Conservation (phyloP, 1,284 basidiomycete genomes). For the Phlebopus sp. region DNA sequence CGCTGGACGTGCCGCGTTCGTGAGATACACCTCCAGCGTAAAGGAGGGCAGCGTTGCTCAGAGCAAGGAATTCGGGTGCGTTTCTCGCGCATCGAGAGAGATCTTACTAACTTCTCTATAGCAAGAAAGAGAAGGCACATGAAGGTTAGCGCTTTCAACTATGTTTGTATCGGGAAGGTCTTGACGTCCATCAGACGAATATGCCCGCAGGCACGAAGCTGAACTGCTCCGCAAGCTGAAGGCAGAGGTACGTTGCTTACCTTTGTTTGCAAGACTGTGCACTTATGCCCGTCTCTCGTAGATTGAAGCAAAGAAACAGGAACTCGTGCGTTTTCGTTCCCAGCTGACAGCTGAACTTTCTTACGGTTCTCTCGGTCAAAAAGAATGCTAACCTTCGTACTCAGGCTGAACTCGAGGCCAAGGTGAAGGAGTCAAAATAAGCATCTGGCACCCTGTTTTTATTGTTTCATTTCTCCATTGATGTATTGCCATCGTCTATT, state of each 20-base stretch:
- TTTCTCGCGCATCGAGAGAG: constrained; percentile 1
- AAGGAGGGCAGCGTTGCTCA: constrained; percentile 56
- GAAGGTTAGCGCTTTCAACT: constrained; percentile 45
- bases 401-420: constrained; percentile 29
- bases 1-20: constrained; percentile 20
- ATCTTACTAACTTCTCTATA: constrained; percentile 29
- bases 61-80: constrained; percentile 54
- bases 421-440: constrained; percentile 26
- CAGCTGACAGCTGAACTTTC: constrained; percentile 9
- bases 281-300: constrained; percentile 26
- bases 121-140: constrained; percentile 72
- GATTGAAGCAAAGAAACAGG: constrained; percentile 57
- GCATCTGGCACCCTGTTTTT: neutral
- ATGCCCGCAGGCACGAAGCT: constrained; percentile 52
- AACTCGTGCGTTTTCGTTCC: constrained; percentile 44
- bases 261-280: neutral
- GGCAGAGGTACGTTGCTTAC: constrained; percentile 45
- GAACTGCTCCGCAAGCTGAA: constrained; percentile 56
- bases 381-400: constrained; percentile 17
- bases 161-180: too few relatives aligned
- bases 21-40: constrained; percentile 38
- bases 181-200: constrained; percentile 47
- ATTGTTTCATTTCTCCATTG: neutral
- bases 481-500: constrained; percentile 4
- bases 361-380: constrained; percentile 6